phyloP scores from a whole-genome alignment of 768 basidiomycete species.

The Amanita jacksonii region DNA sequence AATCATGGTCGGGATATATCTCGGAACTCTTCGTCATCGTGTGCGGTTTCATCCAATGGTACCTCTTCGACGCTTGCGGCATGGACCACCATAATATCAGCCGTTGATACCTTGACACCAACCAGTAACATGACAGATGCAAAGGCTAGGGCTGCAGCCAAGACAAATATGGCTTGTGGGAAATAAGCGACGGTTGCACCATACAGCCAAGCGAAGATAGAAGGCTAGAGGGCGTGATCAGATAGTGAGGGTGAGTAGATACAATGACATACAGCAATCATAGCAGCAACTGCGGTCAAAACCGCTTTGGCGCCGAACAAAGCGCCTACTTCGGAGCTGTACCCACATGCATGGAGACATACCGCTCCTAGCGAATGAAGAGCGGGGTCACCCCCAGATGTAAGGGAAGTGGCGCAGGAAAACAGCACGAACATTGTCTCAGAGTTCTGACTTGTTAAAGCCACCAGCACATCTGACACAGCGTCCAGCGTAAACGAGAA shows the following conservation, averaged over 20 bases:
- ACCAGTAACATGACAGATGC: slow-evolving; percentile 36
- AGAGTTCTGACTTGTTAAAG: slow-evolving; percentile 41
- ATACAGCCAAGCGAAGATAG: slow-evolving; percentile 61
- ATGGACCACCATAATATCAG: slow-evolving; percentile 15
- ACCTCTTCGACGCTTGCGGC: slow-evolving; percentile 3
- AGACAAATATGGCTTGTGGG: slow-evolving; percentile 60
- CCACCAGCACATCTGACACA: slow-evolving; percentile 51
- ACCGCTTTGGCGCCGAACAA: slow-evolving; percentile 68
- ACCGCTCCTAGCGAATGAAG: slow-evolving; percentile 62
- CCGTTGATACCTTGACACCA: slow-evolving; percentile 21
- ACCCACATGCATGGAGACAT: slow-evolving; percentile 46
- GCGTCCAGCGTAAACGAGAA: slow-evolving; percentile 61
- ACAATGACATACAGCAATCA: slow-evolving; percentile 36
- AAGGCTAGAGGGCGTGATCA: slow-evolving; percentile 34
- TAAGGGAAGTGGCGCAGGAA: slow-evolving; percentile 55
- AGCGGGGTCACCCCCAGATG: slow-evolving; percentile 60
- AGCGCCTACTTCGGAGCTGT: slow-evolving; percentile 40
- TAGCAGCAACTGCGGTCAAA: slow-evolving; percentile 55
- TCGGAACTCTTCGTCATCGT: no score
- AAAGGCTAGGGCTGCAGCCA: slow-evolving; percentile 47
- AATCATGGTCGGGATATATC: no score
- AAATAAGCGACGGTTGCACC: slow-evolving; percentile 52
- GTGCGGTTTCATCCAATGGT: background rate
- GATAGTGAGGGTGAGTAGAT: background rate
- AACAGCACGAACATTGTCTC: slow-evolving; percentile 45